Evolutionary conservation across 1,139 yeast species (phyloP).

Genomic region (Pichia sp.): DNA sequence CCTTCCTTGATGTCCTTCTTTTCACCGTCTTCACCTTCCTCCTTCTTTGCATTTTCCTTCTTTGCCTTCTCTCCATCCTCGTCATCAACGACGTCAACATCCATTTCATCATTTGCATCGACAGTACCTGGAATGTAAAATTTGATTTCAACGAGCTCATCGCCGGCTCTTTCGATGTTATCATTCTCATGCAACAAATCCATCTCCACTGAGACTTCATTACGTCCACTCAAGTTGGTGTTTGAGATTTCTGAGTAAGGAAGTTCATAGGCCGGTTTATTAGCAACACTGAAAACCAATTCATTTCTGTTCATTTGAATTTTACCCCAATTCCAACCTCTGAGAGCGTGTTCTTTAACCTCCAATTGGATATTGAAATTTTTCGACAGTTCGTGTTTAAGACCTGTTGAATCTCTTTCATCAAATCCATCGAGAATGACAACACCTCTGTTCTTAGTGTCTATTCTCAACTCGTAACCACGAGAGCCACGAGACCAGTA

Average conservation of each 20-base stretch:
- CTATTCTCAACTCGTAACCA: conserved; percentile 84
- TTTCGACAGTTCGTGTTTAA: conserved; percentile 79
- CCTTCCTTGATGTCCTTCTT: conserved; percentile 31
- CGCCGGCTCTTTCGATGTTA: conserved; percentile 63
- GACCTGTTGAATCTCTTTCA: conserved; percentile 65
- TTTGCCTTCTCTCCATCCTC: conserved; percentile 26
- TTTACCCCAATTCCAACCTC: conserved; percentile 99
- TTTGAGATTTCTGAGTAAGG: conserved; percentile 78
- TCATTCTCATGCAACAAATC: conserved; percentile 51
- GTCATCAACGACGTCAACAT: conserved; percentile 21
- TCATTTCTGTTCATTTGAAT: conserved; percentile 91
- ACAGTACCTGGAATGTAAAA: conserved; percentile 85
- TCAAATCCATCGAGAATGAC: conserved; percentile 90
- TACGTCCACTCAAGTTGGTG: conserved; percentile 87
- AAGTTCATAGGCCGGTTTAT: conserved; percentile 85
- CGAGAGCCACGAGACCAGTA: conserved; percentile 93
- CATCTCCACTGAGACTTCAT: conserved; percentile 89
- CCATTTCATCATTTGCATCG: conserved; percentile 30
- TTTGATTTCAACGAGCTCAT: conserved; percentile 90
- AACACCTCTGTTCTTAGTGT: conserved; percentile 83
- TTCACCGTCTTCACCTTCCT: too few relatives aligned
- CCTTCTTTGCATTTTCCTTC: conserved; percentile 35
- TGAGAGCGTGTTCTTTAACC: conserved; percentile 78
- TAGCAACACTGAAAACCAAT: conserved; percentile 75
- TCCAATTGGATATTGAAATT: conserved; percentile 70